Percentiles rank a stretch among this genome's conserved stretches.
Evolutionary conservation across 768 basidiomycete species (phyloP).

Genomic region (Boletellus sp.): DNA sequence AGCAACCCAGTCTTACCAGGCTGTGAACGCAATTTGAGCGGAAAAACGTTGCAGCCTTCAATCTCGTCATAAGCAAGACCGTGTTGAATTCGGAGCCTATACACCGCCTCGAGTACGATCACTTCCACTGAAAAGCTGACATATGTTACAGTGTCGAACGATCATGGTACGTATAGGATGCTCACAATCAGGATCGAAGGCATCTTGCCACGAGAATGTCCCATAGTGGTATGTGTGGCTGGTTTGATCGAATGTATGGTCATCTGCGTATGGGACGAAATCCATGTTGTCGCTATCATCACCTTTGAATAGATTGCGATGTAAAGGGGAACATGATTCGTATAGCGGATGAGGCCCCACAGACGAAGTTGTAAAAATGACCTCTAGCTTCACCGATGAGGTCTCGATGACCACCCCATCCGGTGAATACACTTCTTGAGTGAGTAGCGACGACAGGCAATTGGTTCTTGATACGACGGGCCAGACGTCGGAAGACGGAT

Average conservation of each 20-base stretch:
- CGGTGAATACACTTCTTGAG: conserved; percentile 14
- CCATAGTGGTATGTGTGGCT: conserved; percentile 41
- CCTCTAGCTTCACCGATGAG: conserved; percentile 12
- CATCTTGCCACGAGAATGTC: conserved; percentile 48
- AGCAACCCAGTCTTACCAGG: conserved; percentile 28
- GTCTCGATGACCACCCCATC: conserved; percentile 10
- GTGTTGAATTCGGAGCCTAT: conserved; percentile 38
- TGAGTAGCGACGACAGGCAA: not conserved
- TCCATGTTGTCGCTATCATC: conserved; percentile 57
- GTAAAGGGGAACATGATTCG: conserved; percentile 52
- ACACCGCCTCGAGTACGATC: conserved; percentile 46
- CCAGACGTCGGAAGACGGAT: not conserved
- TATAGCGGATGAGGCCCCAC: conserved; percentile 40
- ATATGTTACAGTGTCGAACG: conserved; percentile 20
- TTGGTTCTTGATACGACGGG: not conserved
- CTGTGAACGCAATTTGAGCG: conserved; percentile 32
- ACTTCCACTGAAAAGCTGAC: conserved; percentile 39
- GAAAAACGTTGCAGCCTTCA: conserved; percentile 47
- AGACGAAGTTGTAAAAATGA: conserved; percentile 6
- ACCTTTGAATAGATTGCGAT: conserved; percentile 46
- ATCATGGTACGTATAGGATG: not conserved
- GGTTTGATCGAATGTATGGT: conserved; percentile 45
- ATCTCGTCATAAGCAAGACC: conserved; percentile 42
- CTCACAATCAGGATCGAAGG: conserved; percentile 42
- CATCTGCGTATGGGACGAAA: conserved; percentile 64